These are phyloP conservation scores for Liquidambar formosana DNA, from an alignment of 164 flowering plant genomes.

Conservation along the genomic window DNA sequence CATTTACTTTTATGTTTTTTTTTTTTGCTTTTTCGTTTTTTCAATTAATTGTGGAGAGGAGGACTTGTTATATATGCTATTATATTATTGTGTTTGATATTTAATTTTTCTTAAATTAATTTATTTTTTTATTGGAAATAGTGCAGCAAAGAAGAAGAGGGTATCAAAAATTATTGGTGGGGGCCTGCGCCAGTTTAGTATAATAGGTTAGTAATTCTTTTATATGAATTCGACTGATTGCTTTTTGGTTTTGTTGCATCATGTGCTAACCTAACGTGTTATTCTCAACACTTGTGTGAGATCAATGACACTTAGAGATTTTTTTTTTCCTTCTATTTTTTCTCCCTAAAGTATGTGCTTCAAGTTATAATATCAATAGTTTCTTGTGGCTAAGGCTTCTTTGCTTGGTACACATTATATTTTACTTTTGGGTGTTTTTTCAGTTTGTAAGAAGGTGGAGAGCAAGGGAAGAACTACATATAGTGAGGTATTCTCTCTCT, in stretches of 20 bases:
- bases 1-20: not conserved
- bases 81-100: not conserved
- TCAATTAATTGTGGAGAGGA: too few relatives aligned
- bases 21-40: not conserved
- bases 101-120: not conserved
- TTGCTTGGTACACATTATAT: slow-evolving; percentile 2
- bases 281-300: not conserved
- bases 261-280: not conserved
- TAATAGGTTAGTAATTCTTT: slow-evolving; percentile 12
- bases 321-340: too few relatives aligned
- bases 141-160: slow-evolving; percentile 3
- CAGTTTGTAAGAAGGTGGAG: slow-evolving; percentile 35
- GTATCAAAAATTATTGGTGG: slow-evolving; percentile 12
- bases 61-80: too few relatives aligned
- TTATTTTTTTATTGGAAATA: not conserved
- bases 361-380: not conserved
- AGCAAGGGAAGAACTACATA: slow-evolving; percentile 34
- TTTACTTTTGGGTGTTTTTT: not conserved
- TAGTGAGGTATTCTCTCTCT: slow-evolving; percentile 23
- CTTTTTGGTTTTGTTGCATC: too few relatives aligned
- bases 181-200: slow-evolving; percentile 28
- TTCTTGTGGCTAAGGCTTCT: not conserved
- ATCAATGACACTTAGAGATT: not conserved
- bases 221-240: not conserved
- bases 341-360: not conserved